A percentile compares a stretch with the other conserved stretches of the same genome.
Evolutionary conservation across 345 rosid genomes (phyloP).

Genomic region (Streptanthus diversifolius): DNA sequence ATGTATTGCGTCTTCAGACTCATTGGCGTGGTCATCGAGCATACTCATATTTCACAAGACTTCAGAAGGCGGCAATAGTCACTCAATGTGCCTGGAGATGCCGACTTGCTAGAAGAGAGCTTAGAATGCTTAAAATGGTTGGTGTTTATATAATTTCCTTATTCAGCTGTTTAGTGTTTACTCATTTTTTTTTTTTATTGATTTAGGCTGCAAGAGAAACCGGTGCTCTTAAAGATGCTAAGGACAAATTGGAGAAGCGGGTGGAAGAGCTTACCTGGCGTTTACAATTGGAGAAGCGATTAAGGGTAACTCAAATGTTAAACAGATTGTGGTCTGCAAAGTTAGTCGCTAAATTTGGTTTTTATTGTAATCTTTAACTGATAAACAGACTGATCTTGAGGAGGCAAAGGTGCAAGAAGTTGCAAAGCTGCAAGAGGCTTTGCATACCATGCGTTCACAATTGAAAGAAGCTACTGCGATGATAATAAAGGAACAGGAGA

Average conservation of each 20-base stretch:
- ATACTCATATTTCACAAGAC: conserved; percentile 62
- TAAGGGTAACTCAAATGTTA: conserved; percentile 58
- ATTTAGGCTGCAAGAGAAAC: conserved; percentile 90
- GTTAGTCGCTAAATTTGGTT: conserved; percentile 10
- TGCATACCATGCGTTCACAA: conserved; percentile 56
- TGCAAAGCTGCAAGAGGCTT: conserved; percentile 63
- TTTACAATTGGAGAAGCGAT: conserved; percentile 82
- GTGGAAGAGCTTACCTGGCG: conserved; percentile 99
- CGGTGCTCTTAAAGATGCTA: conserved; percentile 92
- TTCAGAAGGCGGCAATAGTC: conserved; percentile 72
- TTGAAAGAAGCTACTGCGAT: conserved; percentile 57
- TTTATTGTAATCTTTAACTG: conserved; percentile 12
- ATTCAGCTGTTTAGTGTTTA: conserved; percentile 10
- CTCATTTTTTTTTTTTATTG: conserved; percentile 6
- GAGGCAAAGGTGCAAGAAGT: conserved; percentile 82
- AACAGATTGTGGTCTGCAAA: background rate
- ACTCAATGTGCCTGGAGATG: conserved; percentile 96
- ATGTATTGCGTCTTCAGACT: conserved; percentile 48
- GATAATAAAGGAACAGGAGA: conserved; percentile 77
- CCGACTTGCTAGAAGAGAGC: conserved; percentile 91
- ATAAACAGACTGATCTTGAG: conserved; percentile 77
- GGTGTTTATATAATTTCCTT: conserved; percentile 8
- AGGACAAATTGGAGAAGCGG: conserved; percentile 92
- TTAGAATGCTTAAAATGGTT: conserved; percentile 90
- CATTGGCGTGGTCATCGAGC: conserved; percentile 61